phyloP scores from a whole-genome alignment of 1,284 basidiomycete genomes.

The Malassezia dermatis region DNA sequence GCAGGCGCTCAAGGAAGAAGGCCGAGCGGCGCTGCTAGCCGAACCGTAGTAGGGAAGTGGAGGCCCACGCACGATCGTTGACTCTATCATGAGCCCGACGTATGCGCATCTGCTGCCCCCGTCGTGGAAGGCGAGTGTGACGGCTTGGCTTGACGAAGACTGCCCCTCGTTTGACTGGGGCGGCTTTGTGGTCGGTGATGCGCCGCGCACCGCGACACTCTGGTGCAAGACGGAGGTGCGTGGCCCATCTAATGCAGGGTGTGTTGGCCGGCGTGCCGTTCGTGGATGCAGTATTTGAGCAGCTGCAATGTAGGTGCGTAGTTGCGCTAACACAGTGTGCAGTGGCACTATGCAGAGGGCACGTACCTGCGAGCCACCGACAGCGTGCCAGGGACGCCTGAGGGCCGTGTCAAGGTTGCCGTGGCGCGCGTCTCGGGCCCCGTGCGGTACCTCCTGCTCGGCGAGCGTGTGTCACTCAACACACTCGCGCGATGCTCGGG shows the following conservation, averaged over 20 bases:
- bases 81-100: not conserved
- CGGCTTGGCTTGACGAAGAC: slow-evolving; percentile 80
- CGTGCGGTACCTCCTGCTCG: slow-evolving; percentile 76
- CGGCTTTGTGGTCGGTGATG: slow-evolving; percentile 92
- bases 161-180: slow-evolving; percentile 94
- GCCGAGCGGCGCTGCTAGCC: slow-evolving; percentile 24
- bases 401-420: slow-evolving; percentile 54
- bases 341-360: slow-evolving; percentile 85
- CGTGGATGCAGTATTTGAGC: slow-evolving; percentile 82
- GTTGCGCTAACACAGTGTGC: slow-evolving; percentile 56
- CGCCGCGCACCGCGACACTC: slow-evolving; percentile 70
- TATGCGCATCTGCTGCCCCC: slow-evolving; percentile 38
- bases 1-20: slow-evolving; percentile 55
- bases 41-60: not conserved
- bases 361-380: slow-evolving; percentile 51
- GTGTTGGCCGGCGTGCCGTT: slow-evolving; percentile 92
- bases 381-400: not conserved
- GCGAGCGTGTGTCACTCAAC: slow-evolving; percentile 88
- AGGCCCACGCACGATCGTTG: not conserved
- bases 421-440: slow-evolving; percentile 85
- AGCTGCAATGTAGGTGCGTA: slow-evolving; percentile 70
- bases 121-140: slow-evolving; percentile 59
- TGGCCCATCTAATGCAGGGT: slow-evolving; percentile 51
- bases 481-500: slow-evolving; percentile 88
- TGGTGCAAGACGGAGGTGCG: slow-evolving; percentile 62